Percentiles rank a stretch among this genome's conserved stretches.
phyloP scores from a whole-genome alignment of 495 filamentous ascomycete genomes.

The Lasiosphaeriaceae sp. region DNA sequence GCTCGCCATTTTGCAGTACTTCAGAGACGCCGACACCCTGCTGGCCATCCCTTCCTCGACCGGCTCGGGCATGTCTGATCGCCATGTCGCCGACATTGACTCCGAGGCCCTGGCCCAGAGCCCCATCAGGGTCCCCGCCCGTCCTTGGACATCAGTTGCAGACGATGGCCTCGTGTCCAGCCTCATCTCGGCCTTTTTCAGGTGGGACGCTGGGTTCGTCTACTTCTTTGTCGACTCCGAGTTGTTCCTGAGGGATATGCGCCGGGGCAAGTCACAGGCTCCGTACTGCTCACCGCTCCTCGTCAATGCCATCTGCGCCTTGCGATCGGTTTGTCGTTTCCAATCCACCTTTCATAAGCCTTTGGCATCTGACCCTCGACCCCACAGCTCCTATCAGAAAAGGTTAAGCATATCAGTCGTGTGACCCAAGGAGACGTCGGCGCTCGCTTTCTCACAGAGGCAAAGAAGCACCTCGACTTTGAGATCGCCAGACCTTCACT shows the following conservation, averaged over 20 bases:
- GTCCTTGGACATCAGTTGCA: constrained; percentile 51
- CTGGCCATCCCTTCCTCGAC: background rate
- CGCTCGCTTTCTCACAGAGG: constrained; percentile 12
- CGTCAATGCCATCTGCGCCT: constrained; percentile 50
- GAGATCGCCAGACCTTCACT: constrained; percentile 4
- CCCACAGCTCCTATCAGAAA: constrained; percentile 12
- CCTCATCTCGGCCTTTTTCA: constrained; percentile 51
- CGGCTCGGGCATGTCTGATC: background rate
- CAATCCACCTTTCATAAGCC: too few species aligned
- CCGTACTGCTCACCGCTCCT: constrained; percentile 51
- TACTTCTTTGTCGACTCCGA: constrained; percentile 49
- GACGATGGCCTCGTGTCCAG: constrained; percentile 49
- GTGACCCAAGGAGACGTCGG: constrained; percentile 4
- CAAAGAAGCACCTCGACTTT: constrained; percentile 12
- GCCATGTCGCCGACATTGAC: constrained; percentile 8
- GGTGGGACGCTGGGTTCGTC: constrained; percentile 37
- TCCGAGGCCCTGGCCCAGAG: constrained; percentile 8
- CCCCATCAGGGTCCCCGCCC: constrained; percentile 40
- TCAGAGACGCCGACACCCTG: constrained; percentile 17
- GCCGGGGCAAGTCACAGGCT: constrained; percentile 12
- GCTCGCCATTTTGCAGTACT: constrained; percentile 5
- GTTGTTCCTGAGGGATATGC: constrained; percentile 49
- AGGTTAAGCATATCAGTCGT: background rate
- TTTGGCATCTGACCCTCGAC: background rate
- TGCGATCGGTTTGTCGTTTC: constrained; percentile 35